These are phyloP conservation scores for Dictyostelium capitatum DNA, from an alignment of 78 protist genomes.

Conservation along the genomic window DNA sequence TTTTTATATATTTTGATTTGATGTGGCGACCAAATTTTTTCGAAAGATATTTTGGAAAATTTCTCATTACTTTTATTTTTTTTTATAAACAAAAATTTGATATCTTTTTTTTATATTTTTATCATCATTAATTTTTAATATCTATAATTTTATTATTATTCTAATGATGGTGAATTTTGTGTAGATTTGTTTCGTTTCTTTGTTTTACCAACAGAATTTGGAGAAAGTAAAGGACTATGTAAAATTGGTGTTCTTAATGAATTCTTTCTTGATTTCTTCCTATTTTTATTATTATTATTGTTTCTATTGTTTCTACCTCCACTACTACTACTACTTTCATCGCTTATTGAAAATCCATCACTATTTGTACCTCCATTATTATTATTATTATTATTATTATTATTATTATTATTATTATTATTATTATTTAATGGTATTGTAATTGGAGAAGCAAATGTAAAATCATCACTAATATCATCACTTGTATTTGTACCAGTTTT, in stretches of 20 bases:
- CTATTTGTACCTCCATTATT: not conserved
- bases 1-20: too few relatives aligned
- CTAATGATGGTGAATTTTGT: not conserved
- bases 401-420: slow-evolving; percentile 23
- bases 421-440: slow-evolving; percentile 27
- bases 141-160: not conserved
- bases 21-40: too few relatives aligned
- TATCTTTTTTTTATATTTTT: too few relatives aligned
- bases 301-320: not conserved
- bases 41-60: not conserved
- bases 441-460: slow-evolving; percentile 8
- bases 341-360: not conserved
- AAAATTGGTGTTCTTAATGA: slow-evolving; percentile 14
- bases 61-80: not conserved
- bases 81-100: not conserved
- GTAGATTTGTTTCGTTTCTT: not conserved
- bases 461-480: not conserved
- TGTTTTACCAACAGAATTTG: not conserved
- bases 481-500: not conserved
- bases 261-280: slow-evolving; percentile 13
- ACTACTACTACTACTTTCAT: not conserved
- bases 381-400: slow-evolving; percentile 18
- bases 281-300: not conserved
- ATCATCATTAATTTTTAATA: too few relatives aligned
- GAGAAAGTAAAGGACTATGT: not conserved